Percentiles rank a stretch among this genome's conserved stretches.
These are phyloP conservation scores for Stephanodiscus triporus DNA, from an alignment of 108 stramenopile species.

Conservation along the genomic window DNA sequence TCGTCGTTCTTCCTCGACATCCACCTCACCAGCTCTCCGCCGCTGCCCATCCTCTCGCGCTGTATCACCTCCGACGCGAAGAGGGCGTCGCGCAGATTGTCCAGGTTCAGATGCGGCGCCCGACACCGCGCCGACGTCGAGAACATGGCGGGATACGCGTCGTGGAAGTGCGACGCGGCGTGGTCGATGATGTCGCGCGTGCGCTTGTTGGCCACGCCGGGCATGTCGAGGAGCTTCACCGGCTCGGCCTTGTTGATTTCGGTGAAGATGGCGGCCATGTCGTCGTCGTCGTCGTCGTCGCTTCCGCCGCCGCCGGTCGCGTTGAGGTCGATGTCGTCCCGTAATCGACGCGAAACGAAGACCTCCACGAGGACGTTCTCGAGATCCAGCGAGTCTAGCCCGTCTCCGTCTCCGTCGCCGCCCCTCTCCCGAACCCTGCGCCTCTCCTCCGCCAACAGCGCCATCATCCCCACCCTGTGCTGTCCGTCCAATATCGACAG, in stretches of 20 bases:
- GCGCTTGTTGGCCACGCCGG: constrained; percentile 59
- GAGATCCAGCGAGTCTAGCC: constrained; percentile 56
- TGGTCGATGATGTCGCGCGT: constrained; percentile 69
- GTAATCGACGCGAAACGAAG: constrained; percentile 24
- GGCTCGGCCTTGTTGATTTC: constrained; percentile 93
- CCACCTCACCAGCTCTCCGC: constrained; percentile 58
- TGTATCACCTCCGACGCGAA: constrained; percentile 74
- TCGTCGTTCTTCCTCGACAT: constrained; percentile 60
- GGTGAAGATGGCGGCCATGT: constrained; percentile 67
- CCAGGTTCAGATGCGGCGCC: constrained; percentile 85
- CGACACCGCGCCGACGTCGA: constrained; percentile 73
- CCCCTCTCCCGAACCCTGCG: constrained; percentile 24
- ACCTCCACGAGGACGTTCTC: constrained; percentile 83
- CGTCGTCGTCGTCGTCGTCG: constrained; percentile 36
- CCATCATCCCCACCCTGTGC: constrained; percentile 88
- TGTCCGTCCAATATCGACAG: constrained; percentile 86
- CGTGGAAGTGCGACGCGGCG: constrained; percentile 55
- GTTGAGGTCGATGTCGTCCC: not conserved
- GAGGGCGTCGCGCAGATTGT: constrained; percentile 85
- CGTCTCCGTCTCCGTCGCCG: not conserved
- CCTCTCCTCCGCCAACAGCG: constrained; percentile 59
- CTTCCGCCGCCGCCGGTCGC: not conserved
- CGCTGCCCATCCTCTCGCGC: constrained; percentile 53
- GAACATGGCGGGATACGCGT: constrained; percentile 82
- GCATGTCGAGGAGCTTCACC: constrained; percentile 78